Base-by-base conservation (phyloP, 2,329 filamentous ascomycete genomes). In the Bisporella sp. region DNA sequence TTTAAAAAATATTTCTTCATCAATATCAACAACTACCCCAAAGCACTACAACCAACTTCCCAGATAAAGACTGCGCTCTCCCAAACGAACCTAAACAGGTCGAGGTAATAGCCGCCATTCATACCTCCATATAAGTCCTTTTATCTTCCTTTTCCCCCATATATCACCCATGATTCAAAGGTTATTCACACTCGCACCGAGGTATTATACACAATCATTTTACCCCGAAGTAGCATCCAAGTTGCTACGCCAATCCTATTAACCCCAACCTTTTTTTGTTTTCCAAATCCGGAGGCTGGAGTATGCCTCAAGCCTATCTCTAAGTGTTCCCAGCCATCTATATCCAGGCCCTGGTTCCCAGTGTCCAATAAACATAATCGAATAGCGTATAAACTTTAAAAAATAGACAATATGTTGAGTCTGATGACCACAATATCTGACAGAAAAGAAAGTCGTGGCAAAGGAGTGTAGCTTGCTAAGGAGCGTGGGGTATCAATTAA, bases 31-130 rank as follows among this genome's bases (percentile, higher is more conserved):
- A 37, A 9, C 35, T n/a, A 37, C 35, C 35, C 8, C 42, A 4
- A 44, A 13, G 21, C 40, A 42, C 8, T 8, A 28, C 29, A 7
- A 31, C 11, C 42, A 9, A 6, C 31, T 31, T 6, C 12, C 28
- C 12, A 31, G 11, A 45, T n/a, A 52, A 56, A 62, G 61, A 64
- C 61, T 64, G 61, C 61, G 61, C 61, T 62, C 57, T 64, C 61
- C 61, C 61, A 55, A 49, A 50, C 31, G 41, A 54, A 53, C 31
- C 12, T 5, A 37, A 5, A 52, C 43, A 32, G 49, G 54, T 45
- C 44, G 55, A 59, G 61, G 61, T 64, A 64, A 58, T 50, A 64
- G 61, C 61, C 60, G 61, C 60, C 61, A 58, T 55, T 47, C 33
- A 42, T 37, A 7, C 40, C 41, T n/a, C n/a, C n/a, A n/a, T n/a